Evolutionary conservation across 2,329 filamentous ascomycete species (phyloP), one percentile per base, ranked within the genome.

Genomic region (Didymosphaeria variabile): DNA sequence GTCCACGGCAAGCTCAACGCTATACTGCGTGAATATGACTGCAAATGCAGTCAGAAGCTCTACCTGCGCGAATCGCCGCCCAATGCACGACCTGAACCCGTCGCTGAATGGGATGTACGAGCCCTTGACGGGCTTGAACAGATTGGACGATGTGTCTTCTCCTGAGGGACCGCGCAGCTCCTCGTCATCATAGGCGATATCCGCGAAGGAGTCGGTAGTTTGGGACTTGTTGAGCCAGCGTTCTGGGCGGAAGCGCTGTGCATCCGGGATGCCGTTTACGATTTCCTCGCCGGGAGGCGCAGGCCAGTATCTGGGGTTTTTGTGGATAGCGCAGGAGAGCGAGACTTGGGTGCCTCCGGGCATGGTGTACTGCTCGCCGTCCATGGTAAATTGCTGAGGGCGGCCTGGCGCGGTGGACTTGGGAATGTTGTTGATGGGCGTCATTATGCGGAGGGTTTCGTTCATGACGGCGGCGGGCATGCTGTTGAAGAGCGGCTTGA

Each of bases 401-500:
- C 67, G 71, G 34, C 73, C 79, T 7, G 72, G 74, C 26, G 73
- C 62, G 1, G 81, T 83, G 15, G 82, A 85, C 79, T 95, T 95
- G 31, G 91, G 91, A 29, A 95, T 89, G 55, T 85, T 86, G 46
- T 88, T 81, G 19, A 92, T 89, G 0, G 92, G 88, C 1, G 91
- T 91, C 61, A 92, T 83, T 45, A 93, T 71, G 12, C 92, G 88
- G 56, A 95, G 83, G 40, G 90, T 88, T 80, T 95, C 92, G 72
- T 93, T 91, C 84, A 94, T 86, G 68, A 90, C 86, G 4, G 92
- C 91, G 19, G 90, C 92, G 10, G 90, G 80, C 83, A 92, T 89
- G 61, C 88, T 88, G 12, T 84, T 86, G 67, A 92, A 86, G 61
- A 95, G 83, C 9, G 84, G 81, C 46, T 87, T 88, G 63, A 94